phyloP scores from a whole-genome alignment of 257 asterid species.

The Knoxia roxburghii region DNA sequence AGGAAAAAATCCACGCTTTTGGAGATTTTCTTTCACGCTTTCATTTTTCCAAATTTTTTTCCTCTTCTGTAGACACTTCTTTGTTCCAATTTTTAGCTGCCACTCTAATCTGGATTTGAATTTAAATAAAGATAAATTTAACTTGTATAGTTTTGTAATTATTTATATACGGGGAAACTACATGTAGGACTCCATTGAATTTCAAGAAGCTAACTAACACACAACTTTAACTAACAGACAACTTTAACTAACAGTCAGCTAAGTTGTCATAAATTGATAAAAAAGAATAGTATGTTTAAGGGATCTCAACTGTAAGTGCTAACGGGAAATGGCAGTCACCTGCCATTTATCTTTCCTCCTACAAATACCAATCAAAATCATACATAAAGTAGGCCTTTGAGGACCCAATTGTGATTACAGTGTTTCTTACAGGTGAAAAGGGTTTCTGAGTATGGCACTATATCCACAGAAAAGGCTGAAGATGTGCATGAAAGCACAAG shows the following conservation, averaged over 20 bases:
- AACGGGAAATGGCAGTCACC: constrained; percentile 17
- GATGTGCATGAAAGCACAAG: background rate
- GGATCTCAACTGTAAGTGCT: constrained; percentile 15
- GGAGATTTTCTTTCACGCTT: background rate
- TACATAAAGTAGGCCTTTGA: constrained; percentile 22
- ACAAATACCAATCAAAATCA: constrained; percentile 14
- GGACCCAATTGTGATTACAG: constrained; percentile 14
- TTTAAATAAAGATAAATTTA: too few species aligned
- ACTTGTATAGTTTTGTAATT: too few species aligned
- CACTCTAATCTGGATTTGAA: too few species aligned
- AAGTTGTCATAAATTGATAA: background rate
- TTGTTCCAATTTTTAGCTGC: too few species aligned
- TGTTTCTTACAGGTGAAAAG: constrained; percentile 5
- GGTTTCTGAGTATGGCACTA: constrained; percentile 16
- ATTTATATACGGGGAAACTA: background rate
- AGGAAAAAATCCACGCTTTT: background rate
- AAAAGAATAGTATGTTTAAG: background rate
- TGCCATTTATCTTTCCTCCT: constrained; percentile 15
- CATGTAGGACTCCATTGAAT: background rate
- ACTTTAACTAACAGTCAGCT: constrained; percentile 8
- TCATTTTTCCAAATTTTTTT: background rate
- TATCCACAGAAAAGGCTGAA: constrained; percentile 33
- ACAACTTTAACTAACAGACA: too few species aligned
- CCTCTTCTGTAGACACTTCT: too few species aligned
- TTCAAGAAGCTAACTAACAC: too few species aligned